Base-by-base conservation (phyloP, 441 rosid genomes). In the Francoa sonchifolia region DNA sequence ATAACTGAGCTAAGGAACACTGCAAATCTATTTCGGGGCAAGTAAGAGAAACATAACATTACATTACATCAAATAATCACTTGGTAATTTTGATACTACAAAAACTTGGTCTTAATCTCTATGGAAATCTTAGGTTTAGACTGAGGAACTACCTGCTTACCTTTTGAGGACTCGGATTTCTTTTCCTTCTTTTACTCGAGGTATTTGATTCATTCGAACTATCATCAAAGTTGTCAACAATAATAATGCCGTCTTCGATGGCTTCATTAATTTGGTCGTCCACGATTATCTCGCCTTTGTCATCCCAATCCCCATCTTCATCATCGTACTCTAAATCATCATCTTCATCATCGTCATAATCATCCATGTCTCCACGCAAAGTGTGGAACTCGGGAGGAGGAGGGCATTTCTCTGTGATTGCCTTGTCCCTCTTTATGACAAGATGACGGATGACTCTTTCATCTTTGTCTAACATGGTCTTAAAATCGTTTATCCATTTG, bases 361-460 rank as follows among this genome's bases (percentile, higher is more conserved):
- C 74, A 49, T 55, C 65, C 49, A 26, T 44, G 21, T 66, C 65
- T n/a, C 59, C 72, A 2, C 61, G 67, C 37, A 78, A 47, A 30
- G 75, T 62, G 63, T 67, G 76, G 68, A 76, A 83, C 52, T 88
- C 95, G 0, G 81, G 95, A 14, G 97, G 97, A 18, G 97, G 95
- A 15, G 83, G 82, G 27, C 82, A 74, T 50, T 76, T 78, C 50
- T 71, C 70, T 0, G 85, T 81, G 50, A 76, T 67, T 4, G 90
- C 95, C 58, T 78, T 45, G 25, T 88, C 84, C 34, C 69, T 73
- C 71, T 83, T 88, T 42, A 83, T 78, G 57, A 83, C 93, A 19
- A 88, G 79, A 70, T 83, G 95, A 30, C 97, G 68, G 27, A 88
- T 76, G 50, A 88, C 81, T 55, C 87, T 76, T 50, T 78, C 94